Percentiles rank a stretch among this genome's conserved stretches.
These are phyloP conservation scores for Debaryomyces nepalensis DNA, from an alignment of 1,139 yeast genomes.

Conservation along the genomic window DNA sequence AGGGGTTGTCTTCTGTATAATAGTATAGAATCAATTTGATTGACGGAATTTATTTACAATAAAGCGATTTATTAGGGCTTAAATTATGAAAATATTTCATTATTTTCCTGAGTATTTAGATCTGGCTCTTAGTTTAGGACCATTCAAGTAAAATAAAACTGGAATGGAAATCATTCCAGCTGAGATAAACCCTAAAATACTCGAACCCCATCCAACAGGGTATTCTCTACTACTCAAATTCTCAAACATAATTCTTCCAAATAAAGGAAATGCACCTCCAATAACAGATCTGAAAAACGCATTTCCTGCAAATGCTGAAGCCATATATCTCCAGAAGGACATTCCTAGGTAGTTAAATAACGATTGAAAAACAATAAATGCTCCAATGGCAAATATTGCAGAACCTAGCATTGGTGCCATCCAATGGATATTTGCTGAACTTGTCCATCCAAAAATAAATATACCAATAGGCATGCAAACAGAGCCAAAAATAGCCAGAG, in stretches of 20 bases:
- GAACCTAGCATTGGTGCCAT: slow-evolving; percentile 49
- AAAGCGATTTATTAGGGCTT: too few relatives aligned
- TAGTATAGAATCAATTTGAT: too few relatives aligned
- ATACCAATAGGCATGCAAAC: slow-evolving; percentile 48
- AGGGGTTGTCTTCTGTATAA: too few relatives aligned
- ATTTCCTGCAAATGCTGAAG: slow-evolving; percentile 64
- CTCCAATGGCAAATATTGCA: slow-evolving; percentile 39
- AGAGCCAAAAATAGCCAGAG: slow-evolving; percentile 49
- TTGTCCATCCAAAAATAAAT: slow-evolving; percentile 57
- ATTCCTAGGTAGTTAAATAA: slow-evolving; percentile 39
- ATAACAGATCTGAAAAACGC: slow-evolving; percentile 54
- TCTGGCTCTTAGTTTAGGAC: slow-evolving; percentile 52
- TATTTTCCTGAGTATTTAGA: slow-evolving; percentile 38
- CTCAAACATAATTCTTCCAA: slow-evolving; percentile 55
- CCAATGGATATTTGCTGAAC: slow-evolving; percentile 45
- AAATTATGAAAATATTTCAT: too few relatives aligned
- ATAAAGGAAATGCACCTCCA: slow-evolving; percentile 67
- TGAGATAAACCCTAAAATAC: slow-evolving; percentile 50
- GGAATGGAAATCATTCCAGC: slow-evolving; percentile 50
- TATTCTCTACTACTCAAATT: slow-evolving; percentile 48
- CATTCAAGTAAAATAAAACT: slow-evolving; percentile 49
- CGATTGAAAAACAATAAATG: slow-evolving; percentile 48
- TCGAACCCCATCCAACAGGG: slow-evolving; percentile 63
- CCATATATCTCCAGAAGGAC: slow-evolving; percentile 46
- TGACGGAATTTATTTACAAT: too few relatives aligned